Evolutionary conservation across 441 rosid species (phyloP), one percentile per base, ranked within the genome.

Genomic region (Francoa sonchifolia): DNA sequence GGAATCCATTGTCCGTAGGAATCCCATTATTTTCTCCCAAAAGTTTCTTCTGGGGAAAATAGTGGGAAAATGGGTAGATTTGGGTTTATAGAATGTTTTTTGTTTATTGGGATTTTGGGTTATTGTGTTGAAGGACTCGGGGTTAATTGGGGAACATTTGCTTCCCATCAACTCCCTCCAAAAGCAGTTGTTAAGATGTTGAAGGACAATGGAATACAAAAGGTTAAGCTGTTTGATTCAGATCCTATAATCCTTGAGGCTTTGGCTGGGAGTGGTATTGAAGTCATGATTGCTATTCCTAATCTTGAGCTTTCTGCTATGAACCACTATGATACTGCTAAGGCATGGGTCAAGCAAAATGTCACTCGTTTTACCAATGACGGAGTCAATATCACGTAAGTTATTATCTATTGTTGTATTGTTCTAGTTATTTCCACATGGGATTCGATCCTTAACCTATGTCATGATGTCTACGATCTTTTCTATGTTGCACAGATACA

Each of bases 331-430:
- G 4, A 25, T n/a, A 40, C 16, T 9, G 62, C 60, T 8, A 62
- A 50, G 32, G 48, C 68, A 15, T 71, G 82, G 78, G 76, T 75
- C 4, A 62, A 75, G 41, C 73, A 58, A 8, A 75, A 75, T 56
- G 74, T 75, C 22, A 50, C 82, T 2, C 30, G 59, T 19, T 75
- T 61, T 39, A 40, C 27, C 42, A 11, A 20, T 1, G 71, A 71
- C 0, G 82, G 82, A 37, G 82, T 75, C 55, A 68, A 68, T 40
- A 68, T 75, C 76, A 75, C 62, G 78, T 62, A n/a, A n/a, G n/a
- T 34, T 27, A 19, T 61, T 48, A 29, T n/a, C 15, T 8, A 6
- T 23, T 30, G 40, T 33, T 21, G 30, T 19, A 6, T 17, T 44
- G 27, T 12, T 2, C 4, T 0, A 17, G 11, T 2, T 18, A 25